A percentile compares a stretch with the other conserved stretches of the same genome.
Evolutionary conservation across 345 rosid species (phyloP).

Genomic region (Rhodamnia argentea): DNA sequence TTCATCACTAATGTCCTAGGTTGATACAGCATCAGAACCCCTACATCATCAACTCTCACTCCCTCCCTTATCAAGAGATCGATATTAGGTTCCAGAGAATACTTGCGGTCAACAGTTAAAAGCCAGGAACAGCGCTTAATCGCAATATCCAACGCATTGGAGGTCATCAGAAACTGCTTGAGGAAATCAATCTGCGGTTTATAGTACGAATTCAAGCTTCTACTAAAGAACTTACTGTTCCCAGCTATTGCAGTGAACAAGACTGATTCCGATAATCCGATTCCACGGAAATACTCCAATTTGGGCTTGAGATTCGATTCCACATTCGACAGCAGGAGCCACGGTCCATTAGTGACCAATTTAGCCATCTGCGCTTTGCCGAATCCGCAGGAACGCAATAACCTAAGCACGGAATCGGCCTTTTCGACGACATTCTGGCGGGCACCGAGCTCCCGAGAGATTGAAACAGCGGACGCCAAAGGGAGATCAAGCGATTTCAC

Average conservation of each 20-base stretch:
- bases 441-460: background rate
- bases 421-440: background rate
- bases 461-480: slow-evolving; percentile 5
- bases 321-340: background rate
- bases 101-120: background rate
- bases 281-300: slow-evolving; percentile 1
- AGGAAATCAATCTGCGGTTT: slow-evolving; percentile 9
- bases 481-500: slow-evolving; percentile 15
- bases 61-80: slow-evolving; percentile 7
- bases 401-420: slow-evolving; percentile 2
- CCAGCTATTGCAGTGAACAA: slow-evolving; percentile 2
- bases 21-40: background rate
- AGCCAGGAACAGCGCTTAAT: slow-evolving; percentile 7
- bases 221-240: background rate
- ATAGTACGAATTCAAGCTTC: slow-evolving; percentile 2
- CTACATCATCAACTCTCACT: background rate
- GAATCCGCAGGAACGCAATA: slow-evolving; percentile 7
- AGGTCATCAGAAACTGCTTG: background rate
- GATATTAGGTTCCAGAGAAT: slow-evolving; percentile 3
- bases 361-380: slow-evolving; percentile 4
- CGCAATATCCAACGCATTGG: background rate
- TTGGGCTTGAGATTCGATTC: slow-evolving; percentile 12
- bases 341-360: slow-evolving; percentile 6
- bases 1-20: background rate
- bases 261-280: slow-evolving; percentile 7